These are phyloP conservation scores for Chalciporus sphaerocephalus DNA, from an alignment of 768 basidiomycete species.

Conservation along the genomic window DNA sequence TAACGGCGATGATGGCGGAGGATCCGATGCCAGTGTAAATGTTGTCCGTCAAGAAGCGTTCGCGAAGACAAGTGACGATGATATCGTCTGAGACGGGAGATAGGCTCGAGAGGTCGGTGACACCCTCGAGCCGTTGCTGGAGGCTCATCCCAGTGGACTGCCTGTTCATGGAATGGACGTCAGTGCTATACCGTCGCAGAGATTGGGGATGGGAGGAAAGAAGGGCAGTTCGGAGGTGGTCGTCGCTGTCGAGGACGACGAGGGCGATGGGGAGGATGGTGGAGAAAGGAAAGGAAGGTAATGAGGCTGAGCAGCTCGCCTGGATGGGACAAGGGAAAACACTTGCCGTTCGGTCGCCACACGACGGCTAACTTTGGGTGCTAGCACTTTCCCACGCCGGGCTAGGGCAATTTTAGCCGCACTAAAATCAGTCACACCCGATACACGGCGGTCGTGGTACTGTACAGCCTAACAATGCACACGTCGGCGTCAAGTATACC, in stretches of 20 bases:
- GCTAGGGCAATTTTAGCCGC: constrained; percentile 3
- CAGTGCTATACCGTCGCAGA: neutral
- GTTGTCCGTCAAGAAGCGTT: constrained; percentile 79
- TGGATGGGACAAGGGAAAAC: constrained; percentile 21
- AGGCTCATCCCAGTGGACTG: constrained; percentile 43
- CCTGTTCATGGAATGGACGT: constrained; percentile 32
- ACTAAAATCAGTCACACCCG: neutral
- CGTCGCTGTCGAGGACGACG: constrained; percentile 7
- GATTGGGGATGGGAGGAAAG: neutral
- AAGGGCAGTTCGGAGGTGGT: constrained; percentile 1
- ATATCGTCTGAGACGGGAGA: constrained; percentile 74
- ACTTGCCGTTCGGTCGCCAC: constrained; percentile 11
- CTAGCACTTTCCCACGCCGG: constrained; percentile 19
- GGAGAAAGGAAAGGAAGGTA: too few relatives aligned
- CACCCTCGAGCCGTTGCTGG: constrained; percentile 70
- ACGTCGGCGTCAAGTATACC: too few relatives aligned
- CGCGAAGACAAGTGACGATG: constrained; percentile 79
- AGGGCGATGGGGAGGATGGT: too few relatives aligned
- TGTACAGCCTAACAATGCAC: neutral
- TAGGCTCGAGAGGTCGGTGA: constrained; percentile 65
- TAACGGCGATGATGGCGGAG: constrained; percentile 76
- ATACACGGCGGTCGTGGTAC: too few relatives aligned
- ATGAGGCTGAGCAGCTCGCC: constrained; percentile 1
- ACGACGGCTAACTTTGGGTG: constrained; percentile 25
- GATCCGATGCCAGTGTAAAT: constrained; percentile 76